Conservation (phyloP, 768 basidiomycete genomes). For the Mycena galopus region DNA sequence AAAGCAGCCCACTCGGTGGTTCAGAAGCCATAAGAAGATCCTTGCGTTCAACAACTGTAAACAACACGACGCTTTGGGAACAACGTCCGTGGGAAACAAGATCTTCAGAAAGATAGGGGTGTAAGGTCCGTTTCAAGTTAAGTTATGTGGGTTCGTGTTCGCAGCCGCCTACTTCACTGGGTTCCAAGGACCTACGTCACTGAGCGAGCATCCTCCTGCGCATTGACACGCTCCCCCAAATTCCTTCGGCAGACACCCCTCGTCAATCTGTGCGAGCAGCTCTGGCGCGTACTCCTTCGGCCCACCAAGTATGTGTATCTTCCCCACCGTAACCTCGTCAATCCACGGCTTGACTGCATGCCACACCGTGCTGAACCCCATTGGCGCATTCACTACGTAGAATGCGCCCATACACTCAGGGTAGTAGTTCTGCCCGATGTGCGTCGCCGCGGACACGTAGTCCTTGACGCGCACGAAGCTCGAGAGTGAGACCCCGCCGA, state of each 20-base stretch:
- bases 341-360: slow-evolving; percentile 91
- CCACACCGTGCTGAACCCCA: slow-evolving; percentile 93
- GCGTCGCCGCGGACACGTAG: slow-evolving; percentile 82
- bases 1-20: slow-evolving; percentile 59
- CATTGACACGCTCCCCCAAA: slow-evolving; percentile 90
- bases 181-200: background rate
- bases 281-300: slow-evolving; percentile 71
- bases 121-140: too few species aligned
- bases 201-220: slow-evolving; percentile 77
- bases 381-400: slow-evolving; percentile 98
- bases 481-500: slow-evolving; percentile 75
- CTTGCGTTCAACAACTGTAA: slow-evolving; percentile 22
- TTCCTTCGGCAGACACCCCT: slow-evolving; percentile 85
- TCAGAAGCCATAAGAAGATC: background rate
- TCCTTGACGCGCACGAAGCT: slow-evolving; percentile 94
- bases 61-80: slow-evolving; percentile 17
- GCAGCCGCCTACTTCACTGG: background rate
- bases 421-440: slow-evolving; percentile 92
- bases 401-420: slow-evolving; percentile 96
- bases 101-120: too few species aligned
- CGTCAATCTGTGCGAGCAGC: slow-evolving; percentile 85
- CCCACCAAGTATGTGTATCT: slow-evolving; percentile 88
- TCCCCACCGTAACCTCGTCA: slow-evolving; percentile 93
- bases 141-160: too few species aligned
- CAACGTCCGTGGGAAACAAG: background rate